Conservation (phyloP, 768 basidiomycete genomes). For the Kwoniella bestiolae region DNA sequence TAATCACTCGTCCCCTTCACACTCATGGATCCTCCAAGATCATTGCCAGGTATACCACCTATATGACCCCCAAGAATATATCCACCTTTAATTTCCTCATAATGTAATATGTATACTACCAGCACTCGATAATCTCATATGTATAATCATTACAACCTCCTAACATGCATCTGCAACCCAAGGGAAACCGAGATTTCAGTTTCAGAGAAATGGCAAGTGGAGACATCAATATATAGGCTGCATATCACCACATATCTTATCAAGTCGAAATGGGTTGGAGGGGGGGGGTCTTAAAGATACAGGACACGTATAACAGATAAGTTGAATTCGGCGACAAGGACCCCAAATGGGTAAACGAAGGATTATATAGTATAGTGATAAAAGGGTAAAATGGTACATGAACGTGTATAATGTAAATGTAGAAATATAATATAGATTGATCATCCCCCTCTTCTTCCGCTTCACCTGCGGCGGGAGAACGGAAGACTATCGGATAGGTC, state of each 20-base stretch:
- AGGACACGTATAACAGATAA: not conserved
- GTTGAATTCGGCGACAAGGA: not conserved
- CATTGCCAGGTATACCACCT: too few species aligned
- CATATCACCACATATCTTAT: not conserved
- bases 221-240: not conserved
- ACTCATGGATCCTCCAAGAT: too few species aligned
- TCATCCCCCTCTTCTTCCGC: not conserved
- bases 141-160: too few species aligned
- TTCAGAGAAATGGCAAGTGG: too few species aligned
- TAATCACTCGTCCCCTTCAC: too few species aligned
- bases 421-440: not conserved
- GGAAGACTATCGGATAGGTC: slow-evolving; percentile 33
- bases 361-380: not conserved
- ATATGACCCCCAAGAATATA: too few species aligned
- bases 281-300: not conserved
- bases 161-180: too few species aligned
- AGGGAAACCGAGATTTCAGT: too few species aligned
- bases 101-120: too few species aligned
- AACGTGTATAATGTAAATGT: not conserved
- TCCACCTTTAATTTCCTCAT: too few species aligned
- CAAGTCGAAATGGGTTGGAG: not conserved
- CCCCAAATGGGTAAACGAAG: not conserved
- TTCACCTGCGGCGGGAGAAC: not conserved
- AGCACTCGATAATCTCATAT: too few species aligned
- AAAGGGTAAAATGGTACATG: not conserved